A percentile compares a stretch with the other conserved stretches of the same genome.
These are phyloP conservation scores for Nicotiana sylvestris DNA, from an alignment of 257 asterid species.

Conservation along the genomic window DNA sequence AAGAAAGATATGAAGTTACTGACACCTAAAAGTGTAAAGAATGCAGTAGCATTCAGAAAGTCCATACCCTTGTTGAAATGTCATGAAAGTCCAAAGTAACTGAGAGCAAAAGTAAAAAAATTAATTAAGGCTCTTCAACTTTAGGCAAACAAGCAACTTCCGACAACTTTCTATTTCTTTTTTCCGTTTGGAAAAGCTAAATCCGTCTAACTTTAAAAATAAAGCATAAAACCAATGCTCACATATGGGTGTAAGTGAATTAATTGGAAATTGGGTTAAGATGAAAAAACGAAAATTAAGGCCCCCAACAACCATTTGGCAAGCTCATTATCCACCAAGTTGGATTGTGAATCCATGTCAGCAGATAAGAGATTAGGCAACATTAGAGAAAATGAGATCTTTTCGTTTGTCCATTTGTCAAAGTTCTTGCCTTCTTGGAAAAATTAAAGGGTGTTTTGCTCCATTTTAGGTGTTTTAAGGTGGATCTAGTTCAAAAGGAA, in stretches of 20 bases:
- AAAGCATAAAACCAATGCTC: background rate
- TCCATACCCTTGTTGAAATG: background rate
- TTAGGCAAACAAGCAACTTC: too few relatives aligned
- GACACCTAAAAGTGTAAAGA: background rate
- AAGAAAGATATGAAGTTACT: background rate
- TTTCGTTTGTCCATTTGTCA: background rate
- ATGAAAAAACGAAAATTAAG: background rate
- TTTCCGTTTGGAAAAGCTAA: background rate
- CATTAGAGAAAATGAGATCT: background rate
- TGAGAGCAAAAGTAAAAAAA: background rate
- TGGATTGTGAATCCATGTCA: background rate
- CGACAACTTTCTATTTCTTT: background rate
- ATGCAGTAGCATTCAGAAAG: background rate
- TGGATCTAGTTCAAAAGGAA: background rate
- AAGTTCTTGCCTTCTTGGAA: background rate
- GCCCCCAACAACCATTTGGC: background rate
- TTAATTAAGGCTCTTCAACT: too few relatives aligned
- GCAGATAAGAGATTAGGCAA: background rate
- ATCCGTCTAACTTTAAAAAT: background rate
- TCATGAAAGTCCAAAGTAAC: background rate
- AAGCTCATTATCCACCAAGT: background rate
- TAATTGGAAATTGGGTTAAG: background rate
- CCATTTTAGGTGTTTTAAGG: background rate
- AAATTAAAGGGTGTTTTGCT: background rate
- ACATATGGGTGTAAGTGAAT: background rate